Percentiles rank a stretch among this genome's conserved stretches.
phyloP scores from a whole-genome alignment of 768 basidiomycete genomes.

The Russula sp. region DNA sequence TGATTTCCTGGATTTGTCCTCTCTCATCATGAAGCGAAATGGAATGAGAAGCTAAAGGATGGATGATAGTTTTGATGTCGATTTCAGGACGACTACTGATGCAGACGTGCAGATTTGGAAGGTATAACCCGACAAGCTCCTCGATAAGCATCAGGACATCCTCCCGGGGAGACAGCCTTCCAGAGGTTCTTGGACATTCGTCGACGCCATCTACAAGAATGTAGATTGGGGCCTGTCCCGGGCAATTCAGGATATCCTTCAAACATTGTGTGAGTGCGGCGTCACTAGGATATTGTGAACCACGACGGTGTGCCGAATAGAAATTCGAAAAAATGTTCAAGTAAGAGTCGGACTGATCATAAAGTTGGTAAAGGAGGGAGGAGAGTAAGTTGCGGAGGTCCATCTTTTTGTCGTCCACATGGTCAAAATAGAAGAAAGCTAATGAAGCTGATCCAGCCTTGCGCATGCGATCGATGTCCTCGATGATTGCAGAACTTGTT shows the following conservation, averaged over 20 bases:
- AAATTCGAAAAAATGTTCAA: not conserved
- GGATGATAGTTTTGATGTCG: not conserved
- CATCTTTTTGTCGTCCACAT: not conserved
- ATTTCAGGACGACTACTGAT: not conserved
- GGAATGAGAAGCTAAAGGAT: not conserved
- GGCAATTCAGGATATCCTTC: not conserved
- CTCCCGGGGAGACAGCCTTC: not conserved
- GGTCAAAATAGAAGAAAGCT: not conserved
- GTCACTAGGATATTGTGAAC: not conserved
- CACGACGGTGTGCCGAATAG: not conserved
- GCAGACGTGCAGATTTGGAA: not conserved
- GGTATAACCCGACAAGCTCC: not conserved
- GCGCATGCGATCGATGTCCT: no score
- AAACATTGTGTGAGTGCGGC: not conserved
- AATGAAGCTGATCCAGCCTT: not conserved
- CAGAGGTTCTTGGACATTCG: not conserved
- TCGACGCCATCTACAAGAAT: not conserved
- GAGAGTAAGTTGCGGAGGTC: not conserved
- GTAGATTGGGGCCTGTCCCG: not conserved
- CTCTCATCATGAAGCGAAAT: not conserved
- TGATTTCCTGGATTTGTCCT: not conserved
- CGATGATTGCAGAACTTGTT: no score
- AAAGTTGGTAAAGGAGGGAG: not conserved
- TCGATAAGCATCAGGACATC: not conserved
- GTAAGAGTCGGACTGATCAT: not conserved